Conservation (phyloP, 2,329 filamentous ascomycete species). For the Penicillium aurantiogriseum region DNA sequence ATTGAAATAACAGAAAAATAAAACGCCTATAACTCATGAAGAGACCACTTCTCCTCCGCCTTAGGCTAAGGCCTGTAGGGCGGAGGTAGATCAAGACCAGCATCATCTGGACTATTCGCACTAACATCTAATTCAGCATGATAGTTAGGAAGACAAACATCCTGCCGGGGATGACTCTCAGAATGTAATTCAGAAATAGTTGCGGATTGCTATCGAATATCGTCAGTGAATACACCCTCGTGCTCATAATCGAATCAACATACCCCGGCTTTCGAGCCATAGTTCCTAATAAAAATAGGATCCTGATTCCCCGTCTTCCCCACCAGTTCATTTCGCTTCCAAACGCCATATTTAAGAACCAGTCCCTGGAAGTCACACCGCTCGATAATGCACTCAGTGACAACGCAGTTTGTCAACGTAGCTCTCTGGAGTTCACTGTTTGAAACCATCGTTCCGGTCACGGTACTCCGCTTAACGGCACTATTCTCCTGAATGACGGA, state of each 20-base stretch:
- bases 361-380: slow-evolving; percentile 23
- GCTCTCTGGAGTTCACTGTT: slow-evolving; percentile 14
- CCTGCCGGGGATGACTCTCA: background rate
- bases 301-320: slow-evolving; percentile 18
- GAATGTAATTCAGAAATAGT: background rate
- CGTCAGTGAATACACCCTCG: background rate
- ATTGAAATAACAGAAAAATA: background rate
- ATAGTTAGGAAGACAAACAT: background rate
- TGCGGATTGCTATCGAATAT: background rate
- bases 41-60: background rate
- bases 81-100: background rate
- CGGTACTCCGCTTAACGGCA: slow-evolving; percentile 11
- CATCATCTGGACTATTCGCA: background rate
- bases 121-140: background rate
- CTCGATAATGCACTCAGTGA: slow-evolving; percentile 22
- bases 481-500: slow-evolving; percentile 15
- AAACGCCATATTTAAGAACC: slow-evolving; percentile 26
- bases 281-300: slow-evolving; percentile 14
- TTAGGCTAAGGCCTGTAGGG: background rate
- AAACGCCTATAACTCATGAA: background rate
- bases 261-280: background rate
- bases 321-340: slow-evolving; percentile 26
- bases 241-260: background rate
- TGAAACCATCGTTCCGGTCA: slow-evolving; percentile 11
- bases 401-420: slow-evolving; percentile 22